Percentiles rank a stretch among this genome's conserved stretches.
Conservation (phyloP, 2,329 filamentous ascomycete species). For the Penicillium hesseltinei region DNA sequence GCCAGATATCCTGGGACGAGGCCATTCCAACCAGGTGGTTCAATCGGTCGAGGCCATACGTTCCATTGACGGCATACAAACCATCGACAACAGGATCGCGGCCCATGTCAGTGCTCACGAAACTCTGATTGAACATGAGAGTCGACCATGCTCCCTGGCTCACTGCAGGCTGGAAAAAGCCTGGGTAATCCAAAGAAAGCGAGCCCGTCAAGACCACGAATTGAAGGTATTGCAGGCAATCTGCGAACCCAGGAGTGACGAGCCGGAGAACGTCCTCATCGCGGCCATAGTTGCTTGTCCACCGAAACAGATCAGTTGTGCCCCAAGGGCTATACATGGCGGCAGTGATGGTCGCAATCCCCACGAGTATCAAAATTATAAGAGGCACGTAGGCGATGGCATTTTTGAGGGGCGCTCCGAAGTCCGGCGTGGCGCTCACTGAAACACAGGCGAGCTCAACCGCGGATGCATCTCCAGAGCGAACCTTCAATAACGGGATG, state of each 20-base stretch:
- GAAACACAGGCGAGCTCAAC: conserved; percentile 76
- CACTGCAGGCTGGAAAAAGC: conserved; percentile 87
- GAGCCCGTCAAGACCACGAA: conserved; percentile 87
- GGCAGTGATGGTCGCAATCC: conserved; percentile 76
- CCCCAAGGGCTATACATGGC: conserved; percentile 94
- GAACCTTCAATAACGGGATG: conserved; percentile 67
- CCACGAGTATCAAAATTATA: conserved; percentile 74
- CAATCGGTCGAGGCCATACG: conserved; percentile 75
- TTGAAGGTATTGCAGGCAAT: conserved; percentile 96
- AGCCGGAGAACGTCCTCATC: conserved; percentile 88
- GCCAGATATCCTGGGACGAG: conserved; percentile 78
- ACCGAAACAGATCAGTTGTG: conserved; percentile 82
- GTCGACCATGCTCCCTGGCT: conserved; percentile 86
- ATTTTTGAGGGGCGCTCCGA: conserved; percentile 67
- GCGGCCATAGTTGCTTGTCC: conserved; percentile 96
- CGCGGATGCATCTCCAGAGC: conserved; percentile 66
- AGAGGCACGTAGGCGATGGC: conserved; percentile 74
- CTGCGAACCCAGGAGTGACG: conserved; percentile 92
- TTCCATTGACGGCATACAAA: conserved; percentile 76
- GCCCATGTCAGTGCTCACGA: conserved; percentile 67
- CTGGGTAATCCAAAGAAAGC: conserved; percentile 83
- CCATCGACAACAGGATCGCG: conserved; percentile 73
- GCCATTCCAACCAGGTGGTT: conserved; percentile 81
- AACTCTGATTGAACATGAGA: conserved; percentile 90
- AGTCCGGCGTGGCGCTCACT: conserved; percentile 76